Conservation (phyloP, 805 yeast genomes). For the Teunomyces pallodes region DNA sequence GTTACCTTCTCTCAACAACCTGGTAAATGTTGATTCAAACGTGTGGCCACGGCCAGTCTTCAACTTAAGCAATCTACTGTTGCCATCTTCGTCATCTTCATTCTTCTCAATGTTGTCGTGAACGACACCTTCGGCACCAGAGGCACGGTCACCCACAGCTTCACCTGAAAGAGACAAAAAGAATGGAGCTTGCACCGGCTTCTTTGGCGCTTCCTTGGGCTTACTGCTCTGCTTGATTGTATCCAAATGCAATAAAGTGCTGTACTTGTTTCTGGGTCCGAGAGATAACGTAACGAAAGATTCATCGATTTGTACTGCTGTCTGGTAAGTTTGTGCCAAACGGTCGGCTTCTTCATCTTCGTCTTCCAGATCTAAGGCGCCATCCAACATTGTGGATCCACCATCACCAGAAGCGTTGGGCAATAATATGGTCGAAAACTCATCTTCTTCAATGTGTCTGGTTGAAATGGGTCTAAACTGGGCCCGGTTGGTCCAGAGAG, state of each 20-base stretch:
- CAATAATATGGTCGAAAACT: slow-evolving; percentile 58
- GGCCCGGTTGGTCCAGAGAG: slow-evolving; percentile 88
- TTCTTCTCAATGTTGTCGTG: slow-evolving; percentile 5
- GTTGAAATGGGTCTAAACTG: slow-evolving; percentile 78
- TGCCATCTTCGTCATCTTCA: slow-evolving; percentile 11
- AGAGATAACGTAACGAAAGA: slow-evolving; percentile 69
- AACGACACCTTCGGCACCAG: slow-evolving; percentile 40
- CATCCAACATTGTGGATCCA: slow-evolving; percentile 68
- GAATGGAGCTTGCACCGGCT: slow-evolving; percentile 76
- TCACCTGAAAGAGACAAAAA: slow-evolving; percentile 69
- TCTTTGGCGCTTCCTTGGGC: slow-evolving; percentile 85
- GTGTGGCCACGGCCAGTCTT: slow-evolving; percentile 32
- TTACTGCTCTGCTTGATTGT: slow-evolving; percentile 82
- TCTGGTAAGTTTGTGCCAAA: slow-evolving; percentile 38
- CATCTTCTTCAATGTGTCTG: slow-evolving; percentile 72
- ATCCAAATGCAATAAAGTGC: slow-evolving; percentile 77
- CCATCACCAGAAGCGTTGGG: slow-evolving; percentile 82
- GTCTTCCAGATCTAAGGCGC: slow-evolving; percentile 59
- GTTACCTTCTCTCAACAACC: slow-evolving; percentile 53
- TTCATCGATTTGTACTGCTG: slow-evolving; percentile 61
- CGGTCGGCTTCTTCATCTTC: slow-evolving; percentile 25
- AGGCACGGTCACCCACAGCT: slow-evolving; percentile 69
- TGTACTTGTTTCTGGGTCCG: slow-evolving; percentile 76
- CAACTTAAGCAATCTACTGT: slow-evolving; percentile 29
- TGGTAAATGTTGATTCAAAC: slow-evolving; percentile 76